Base-by-base conservation (phyloP, 495 filamentous ascomycete genomes). In the Margaritispora aquatica region DNA sequence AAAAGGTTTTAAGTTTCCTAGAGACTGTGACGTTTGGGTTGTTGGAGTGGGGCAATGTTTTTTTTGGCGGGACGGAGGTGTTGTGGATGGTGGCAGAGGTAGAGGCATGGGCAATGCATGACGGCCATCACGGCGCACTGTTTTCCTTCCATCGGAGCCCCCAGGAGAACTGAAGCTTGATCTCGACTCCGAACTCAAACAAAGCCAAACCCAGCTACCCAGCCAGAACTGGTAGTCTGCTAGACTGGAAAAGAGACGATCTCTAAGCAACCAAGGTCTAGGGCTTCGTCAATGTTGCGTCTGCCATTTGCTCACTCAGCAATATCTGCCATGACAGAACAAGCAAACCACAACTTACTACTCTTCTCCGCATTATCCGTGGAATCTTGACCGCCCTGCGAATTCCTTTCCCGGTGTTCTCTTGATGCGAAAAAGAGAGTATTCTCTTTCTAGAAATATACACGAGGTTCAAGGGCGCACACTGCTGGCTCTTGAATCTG, bases 1-100 rank as follows among this genome's bases (percentile, higher is more conserved):
- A 66, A 64, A 69, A 67, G 63, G 63, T 48, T 63, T 67, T 62
- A 20, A 22, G 57, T 8, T 3, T 44, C 2, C 38, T n/a, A 54
- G 57, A 64, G 55, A 31, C 21, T 31, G 11, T 27, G 34, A 26
- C 51, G 51, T 53, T 34, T 44, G n/a, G n/a, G 17, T 50, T 50
- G 47, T 50, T 50, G 47, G 47, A 22, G 47, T 5, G 47, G 20
- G 47, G 47, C 8, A 22, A 10, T 7, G 44, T 9, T 8, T n/a
- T n/a, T n/a, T 7, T n/a, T 9, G 15, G 44, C 7, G 44, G 21
- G 44, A 47, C 5, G 44, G 21, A 47, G 44, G 44, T 22, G 44
- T 7, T 5, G 44, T 7, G 13, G 44, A 22, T 50, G 5, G 44
- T 22, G 21, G 17, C 21, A n/a, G 44, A 7, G 15, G 44, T n/a